These are phyloP conservation scores for Colletotrichum liaoningense DNA, from an alignment of 2,329 filamentous ascomycete genomes.

Conservation along the genomic window DNA sequence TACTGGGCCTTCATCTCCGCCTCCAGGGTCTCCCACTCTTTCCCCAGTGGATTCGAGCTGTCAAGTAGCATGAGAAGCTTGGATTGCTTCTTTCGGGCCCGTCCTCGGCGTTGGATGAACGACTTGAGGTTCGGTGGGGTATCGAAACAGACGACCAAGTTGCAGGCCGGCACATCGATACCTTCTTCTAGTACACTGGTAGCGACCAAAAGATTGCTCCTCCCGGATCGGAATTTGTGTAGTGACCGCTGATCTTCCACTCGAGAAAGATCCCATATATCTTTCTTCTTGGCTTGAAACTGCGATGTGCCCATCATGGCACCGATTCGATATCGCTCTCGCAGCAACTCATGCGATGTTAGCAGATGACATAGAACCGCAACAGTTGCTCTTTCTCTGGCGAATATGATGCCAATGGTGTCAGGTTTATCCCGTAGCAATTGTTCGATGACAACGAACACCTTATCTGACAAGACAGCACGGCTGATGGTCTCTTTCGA, in stretches of 20 bases:
- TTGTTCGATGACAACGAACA: conserved; percentile 62
- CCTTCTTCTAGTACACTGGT: conserved; percentile 76
- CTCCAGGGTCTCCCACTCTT: conserved; percentile 76
- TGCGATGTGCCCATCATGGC: conserved; percentile 67
- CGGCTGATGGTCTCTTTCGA: conserved; percentile 35
- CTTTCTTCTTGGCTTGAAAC: conserved; percentile 47
- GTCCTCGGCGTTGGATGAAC: conserved; percentile 68
- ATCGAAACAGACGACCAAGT: conserved; percentile 70
- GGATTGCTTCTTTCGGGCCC: conserved; percentile 63
- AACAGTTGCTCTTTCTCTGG: conserved; percentile 70
- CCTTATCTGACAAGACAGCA: conserved; percentile 66
- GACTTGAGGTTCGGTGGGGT: conserved; percentile 62
- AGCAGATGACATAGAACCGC: conserved; percentile 70
- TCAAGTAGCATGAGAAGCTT: conserved; percentile 60
- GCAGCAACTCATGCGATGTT: conserved; percentile 59
- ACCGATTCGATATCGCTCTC: conserved; percentile 59
- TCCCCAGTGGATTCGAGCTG: conserved; percentile 39
- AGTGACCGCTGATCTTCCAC: conserved; percentile 47
- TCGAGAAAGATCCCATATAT: conserved; percentile 53
- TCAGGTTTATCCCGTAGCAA: conserved; percentile 57
- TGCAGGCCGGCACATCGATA: conserved; percentile 74
- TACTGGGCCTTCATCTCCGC: conserved; percentile 78
- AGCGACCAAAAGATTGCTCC: conserved; percentile 68
- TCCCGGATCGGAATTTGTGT: conserved; percentile 64
- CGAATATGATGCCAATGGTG: conserved; percentile 75